A percentile compares a stretch with the other conserved stretches of the same genome.
These are phyloP conservation scores for Amborella trichopoda DNA, from an alignment of 164 flowering plant genomes.

Conservation along the genomic window DNA sequence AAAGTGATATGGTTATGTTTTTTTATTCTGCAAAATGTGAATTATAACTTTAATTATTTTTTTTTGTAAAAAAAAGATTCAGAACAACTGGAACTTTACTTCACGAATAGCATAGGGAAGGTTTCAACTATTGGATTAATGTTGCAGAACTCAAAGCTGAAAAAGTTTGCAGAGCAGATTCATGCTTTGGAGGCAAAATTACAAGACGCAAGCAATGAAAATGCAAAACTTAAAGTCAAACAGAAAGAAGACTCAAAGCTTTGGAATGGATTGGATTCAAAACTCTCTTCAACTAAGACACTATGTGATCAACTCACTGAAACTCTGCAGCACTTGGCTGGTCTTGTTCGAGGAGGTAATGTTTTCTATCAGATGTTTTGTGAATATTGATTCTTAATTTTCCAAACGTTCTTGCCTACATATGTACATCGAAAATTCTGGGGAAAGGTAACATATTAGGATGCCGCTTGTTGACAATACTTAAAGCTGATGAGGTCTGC, in stretches of 20 bases:
- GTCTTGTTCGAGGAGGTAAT: constrained; percentile 77
- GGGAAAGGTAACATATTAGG: background rate
- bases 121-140: no score
- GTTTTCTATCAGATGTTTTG: background rate
- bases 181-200: constrained; percentile 67
- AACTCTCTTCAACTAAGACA: constrained; percentile 74
- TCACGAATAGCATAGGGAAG: no score
- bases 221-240: constrained; percentile 82
- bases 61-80: no score
- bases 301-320: constrained; percentile 82
- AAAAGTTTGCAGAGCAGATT: constrained; percentile 59
- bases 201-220: constrained; percentile 69
- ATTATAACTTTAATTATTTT: no score
- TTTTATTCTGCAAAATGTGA: no score
- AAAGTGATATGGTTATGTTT: no score
- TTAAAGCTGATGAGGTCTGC: no score
- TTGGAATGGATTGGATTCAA: constrained; percentile 89
- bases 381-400: background rate
- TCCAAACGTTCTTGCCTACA: background rate
- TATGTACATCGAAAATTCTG: background rate
- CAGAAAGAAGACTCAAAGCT: constrained; percentile 84
- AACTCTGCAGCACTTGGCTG: constrained; percentile 66
- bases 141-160: constrained; percentile 66
- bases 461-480: no score
- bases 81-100: no score